A percentile compares a stretch with the other conserved stretches of the same genome.
phyloP scores from a whole-genome alignment of 2,329 filamentous ascomycete species.

The Pyrenochaeta sp. region DNA sequence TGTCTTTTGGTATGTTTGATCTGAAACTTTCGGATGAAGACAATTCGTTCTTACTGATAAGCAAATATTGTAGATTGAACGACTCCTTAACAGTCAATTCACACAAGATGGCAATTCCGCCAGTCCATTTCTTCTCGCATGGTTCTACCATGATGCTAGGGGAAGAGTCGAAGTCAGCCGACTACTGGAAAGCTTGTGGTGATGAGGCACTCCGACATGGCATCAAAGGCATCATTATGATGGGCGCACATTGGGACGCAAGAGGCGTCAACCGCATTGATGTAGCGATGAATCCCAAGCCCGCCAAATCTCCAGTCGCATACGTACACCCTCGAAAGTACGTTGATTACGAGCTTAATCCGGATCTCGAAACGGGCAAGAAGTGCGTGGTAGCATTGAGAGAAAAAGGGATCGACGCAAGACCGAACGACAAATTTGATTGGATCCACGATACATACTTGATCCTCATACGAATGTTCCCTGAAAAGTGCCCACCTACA shows the following conservation, averaged over 20 bases:
- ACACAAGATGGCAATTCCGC: constrained; percentile 51
- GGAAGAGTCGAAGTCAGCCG: constrained; percentile 66
- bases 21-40: no score
- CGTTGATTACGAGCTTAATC: constrained; percentile 65
- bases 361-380: constrained; percentile 63
- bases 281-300: constrained; percentile 67
- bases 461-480: constrained; percentile 74
- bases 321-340: constrained; percentile 73
- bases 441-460: constrained; percentile 78
- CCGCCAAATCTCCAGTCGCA: constrained; percentile 68
- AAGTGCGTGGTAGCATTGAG: constrained; percentile 60
- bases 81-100: no score
- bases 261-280: constrained; percentile 62
- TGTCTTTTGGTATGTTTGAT: no score
- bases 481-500: constrained; percentile 68
- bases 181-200: constrained; percentile 71
- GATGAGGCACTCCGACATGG: constrained; percentile 66
- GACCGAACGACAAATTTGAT: constrained; percentile 64
- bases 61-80: no score
- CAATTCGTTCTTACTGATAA: no score
- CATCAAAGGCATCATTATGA: constrained; percentile 70
- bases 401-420: constrained; percentile 62
- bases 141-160: constrained; percentile 77
- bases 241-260: constrained; percentile 74
- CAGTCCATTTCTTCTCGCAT: constrained; percentile 73